phyloP scores from a whole-genome alignment of 2,329 filamentous ascomycete genomes.

The Pseudogymnoascus sp. region DNA sequence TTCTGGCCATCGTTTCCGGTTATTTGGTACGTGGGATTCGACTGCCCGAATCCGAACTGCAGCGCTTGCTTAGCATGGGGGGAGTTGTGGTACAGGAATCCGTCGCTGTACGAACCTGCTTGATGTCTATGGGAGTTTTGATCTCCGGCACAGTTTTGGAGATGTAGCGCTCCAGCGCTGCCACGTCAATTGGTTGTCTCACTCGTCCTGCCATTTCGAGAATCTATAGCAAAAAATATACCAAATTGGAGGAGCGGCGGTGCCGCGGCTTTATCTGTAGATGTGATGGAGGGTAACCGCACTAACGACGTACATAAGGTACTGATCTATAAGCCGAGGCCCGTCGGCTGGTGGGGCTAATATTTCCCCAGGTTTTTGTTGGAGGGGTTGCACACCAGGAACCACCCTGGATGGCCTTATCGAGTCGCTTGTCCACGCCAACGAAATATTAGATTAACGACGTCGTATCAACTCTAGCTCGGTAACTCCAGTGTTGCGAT shows the following conservation, averaged over 20 bases:
- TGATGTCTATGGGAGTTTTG: constrained; percentile 72
- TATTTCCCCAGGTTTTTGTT: background rate
- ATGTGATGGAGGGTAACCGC: background rate
- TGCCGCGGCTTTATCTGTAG: constrained; percentile 4
- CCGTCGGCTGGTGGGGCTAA: constrained; percentile 2
- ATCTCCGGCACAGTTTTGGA: constrained; percentile 72
- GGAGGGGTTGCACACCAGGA: background rate
- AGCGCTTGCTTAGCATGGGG: constrained; percentile 1
- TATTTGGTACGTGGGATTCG: constrained; percentile 92
- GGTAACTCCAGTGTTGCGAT: background rate
- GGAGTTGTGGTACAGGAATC: background rate
- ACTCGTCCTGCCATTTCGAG: constrained; percentile 70
- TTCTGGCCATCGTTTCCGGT: constrained; percentile 60
- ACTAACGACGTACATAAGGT: background rate
- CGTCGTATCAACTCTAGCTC: background rate
- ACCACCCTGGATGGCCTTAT: background rate
- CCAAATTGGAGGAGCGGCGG: background rate
- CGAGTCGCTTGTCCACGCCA: background rate
- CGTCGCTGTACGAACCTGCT: constrained; percentile 57
- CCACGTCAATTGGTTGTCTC: constrained; percentile 81
- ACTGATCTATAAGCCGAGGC: background rate
- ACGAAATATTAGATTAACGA: background rate
- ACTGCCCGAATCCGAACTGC: constrained; percentile 94
- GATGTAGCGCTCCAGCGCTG: constrained; percentile 72
- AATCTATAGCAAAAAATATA: constrained; percentile 29